Conservation (phyloP, 192 early-diverging fungal genomes). For the Kappamyces sp. region DNA sequence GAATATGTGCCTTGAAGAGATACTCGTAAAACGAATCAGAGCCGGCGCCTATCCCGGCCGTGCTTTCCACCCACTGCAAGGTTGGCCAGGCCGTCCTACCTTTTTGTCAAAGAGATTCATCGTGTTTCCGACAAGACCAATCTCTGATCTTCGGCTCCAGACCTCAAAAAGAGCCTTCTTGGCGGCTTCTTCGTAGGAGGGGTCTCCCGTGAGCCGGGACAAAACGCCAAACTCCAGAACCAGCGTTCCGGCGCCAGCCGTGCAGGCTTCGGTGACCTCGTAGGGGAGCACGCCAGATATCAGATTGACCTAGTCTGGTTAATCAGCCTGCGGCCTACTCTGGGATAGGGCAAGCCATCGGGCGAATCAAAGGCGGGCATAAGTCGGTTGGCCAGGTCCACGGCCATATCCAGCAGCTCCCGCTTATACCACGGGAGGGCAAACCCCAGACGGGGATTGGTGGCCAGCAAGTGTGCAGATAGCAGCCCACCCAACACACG, state of each 20-base stretch:
- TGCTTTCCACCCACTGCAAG: slow-evolving; percentile 60
- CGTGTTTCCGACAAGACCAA: slow-evolving; percentile 78
- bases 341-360: slow-evolving; percentile 75
- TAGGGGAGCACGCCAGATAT: slow-evolving; percentile 58
- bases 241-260: slow-evolving; percentile 86
- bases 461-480: slow-evolving; percentile 81
- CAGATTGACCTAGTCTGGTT: slow-evolving; percentile 54
- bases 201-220: slow-evolving; percentile 74
- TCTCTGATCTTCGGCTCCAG: slow-evolving; percentile 69
- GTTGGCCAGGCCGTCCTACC: slow-evolving; percentile 16
- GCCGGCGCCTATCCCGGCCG: slow-evolving; percentile 79
- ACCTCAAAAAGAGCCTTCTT: slow-evolving; percentile 63
- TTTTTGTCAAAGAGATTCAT: slow-evolving; percentile 60
- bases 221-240: slow-evolving; percentile 89
- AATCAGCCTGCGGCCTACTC: slow-evolving; percentile 38
- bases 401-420: slow-evolving; percentile 71
- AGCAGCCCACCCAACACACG: slow-evolving; percentile 82
- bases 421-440: slow-evolving; percentile 64
- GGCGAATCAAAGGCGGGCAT: slow-evolving; percentile 83
- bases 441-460: slow-evolving; percentile 53
- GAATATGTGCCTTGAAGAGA: slow-evolving; percentile 77
- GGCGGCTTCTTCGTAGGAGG: slow-evolving; percentile 70
- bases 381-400: slow-evolving; percentile 74
- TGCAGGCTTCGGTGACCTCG: slow-evolving; percentile 71
- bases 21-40: slow-evolving; percentile 91